Base-by-base conservation (phyloP, 192 early-diverging fungal genomes). In the Fimicolochytrium jonesii region DNA sequence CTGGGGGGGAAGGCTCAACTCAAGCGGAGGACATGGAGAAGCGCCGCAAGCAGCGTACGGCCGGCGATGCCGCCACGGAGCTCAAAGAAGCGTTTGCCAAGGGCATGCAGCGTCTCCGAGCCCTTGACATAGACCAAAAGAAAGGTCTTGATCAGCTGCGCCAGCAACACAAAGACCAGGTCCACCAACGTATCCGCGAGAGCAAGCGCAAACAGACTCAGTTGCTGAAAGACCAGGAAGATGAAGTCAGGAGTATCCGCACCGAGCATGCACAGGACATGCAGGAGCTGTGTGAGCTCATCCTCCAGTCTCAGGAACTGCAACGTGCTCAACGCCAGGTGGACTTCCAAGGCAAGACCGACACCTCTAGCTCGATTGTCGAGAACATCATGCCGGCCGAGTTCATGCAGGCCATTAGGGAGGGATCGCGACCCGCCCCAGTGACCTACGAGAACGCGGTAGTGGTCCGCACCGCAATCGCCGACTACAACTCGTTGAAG, bases 191-290 rank as follows among this genome's bases (percentile, higher is more conserved):
- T 15, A 26, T 61, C 3, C 66, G 54, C 30, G 53, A 52, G 39
- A 59, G 60, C 31, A 73, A 42, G 42, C 75, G 59, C 41, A 70
- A 54, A 23, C 33, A 36, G 31, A 25, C 34, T 15, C 29, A 52
- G 22, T 44, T 70, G 17, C 34, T 52, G 28, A 63, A 61, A 30
- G 50, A 55, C 26, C 52, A 71, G 46, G 69, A 70, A 56, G 63
- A 74, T 15, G 44, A 55, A 15, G 18, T 61, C 22, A 35, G 47
- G 46, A 39, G 63, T 1, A 29, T 63, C 28, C 51, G 64, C 22
- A 25, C n/a, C 1, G 64, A 66, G 37, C 75, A 76, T 42, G 46
- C 51, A 6, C 33, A 9, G 22, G 74, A 76, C 15, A 59, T 76
- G 66, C 67, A 74, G 34, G 61, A 64, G 39, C 61, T 64, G 20